Evolutionary conservation across 805 yeast species (phyloP), one percentile per base, ranked within the genome.

Genomic region (Candida hispaniensis): DNA sequence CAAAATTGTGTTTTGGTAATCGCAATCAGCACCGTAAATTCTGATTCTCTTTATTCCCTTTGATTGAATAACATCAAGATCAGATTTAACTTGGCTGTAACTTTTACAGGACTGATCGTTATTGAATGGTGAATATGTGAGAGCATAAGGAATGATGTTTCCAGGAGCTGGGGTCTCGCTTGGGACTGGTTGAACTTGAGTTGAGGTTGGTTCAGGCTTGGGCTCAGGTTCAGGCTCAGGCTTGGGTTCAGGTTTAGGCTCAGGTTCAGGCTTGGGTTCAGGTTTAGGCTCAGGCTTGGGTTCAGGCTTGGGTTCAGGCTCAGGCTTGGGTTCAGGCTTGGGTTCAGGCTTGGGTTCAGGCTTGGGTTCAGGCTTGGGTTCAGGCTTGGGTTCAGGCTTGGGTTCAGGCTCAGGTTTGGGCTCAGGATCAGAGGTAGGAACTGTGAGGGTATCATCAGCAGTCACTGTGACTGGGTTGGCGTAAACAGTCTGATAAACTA

Each of bases 11-110:
- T 66, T 50, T 30, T 80, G 57, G 15, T 79, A 70, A 53, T 70
- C 65, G 62, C 96, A 86, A 56, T 86, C 96, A 40, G 81, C 78
- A 47, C 94, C 93, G 53, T 86, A 86, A 35, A 82, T 54, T 62
- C 96, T 73, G 36, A 86, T 60, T 34, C 68, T 67, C 23, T 59
- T 52, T 47, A 85, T 75, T 38, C 83, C 80, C 50, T 71, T 73
- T 39, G 67, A 53, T 15, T 58, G 50, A 47, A 86, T 79, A 41
- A 59, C 48, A 18, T 60, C 45, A 41, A 86, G 62, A 55, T 86
- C 95, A 14, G 59, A 42, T 30, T 55, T 41, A 26, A 86, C 79
- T 9, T 68, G 52, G 38, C 50, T 59, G 26, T 65, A 57, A 41
- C 60, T 63, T 52, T 81, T 85, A 61, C 96, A 85, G 2, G 69